These are phyloP conservation scores for Tubosaeta sp. DNA, from an alignment of 768 basidiomycete genomes.

Conservation along the genomic window DNA sequence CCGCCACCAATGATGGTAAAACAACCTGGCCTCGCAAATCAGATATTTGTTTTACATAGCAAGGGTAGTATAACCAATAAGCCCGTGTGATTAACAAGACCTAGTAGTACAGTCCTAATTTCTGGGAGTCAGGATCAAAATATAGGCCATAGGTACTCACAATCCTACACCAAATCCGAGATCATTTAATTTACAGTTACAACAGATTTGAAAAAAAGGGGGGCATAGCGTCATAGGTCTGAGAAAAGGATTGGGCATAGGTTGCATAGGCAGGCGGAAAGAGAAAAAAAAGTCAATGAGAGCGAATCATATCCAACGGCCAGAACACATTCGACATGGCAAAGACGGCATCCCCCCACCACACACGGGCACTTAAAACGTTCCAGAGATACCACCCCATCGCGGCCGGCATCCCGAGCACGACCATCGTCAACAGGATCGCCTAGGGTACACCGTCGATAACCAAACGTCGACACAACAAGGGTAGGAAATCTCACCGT, in stretches of 20 bases:
- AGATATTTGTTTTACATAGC: no score
- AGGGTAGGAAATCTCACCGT: conserved; percentile 5
- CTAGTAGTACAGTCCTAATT: no score
- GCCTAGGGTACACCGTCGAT: conserved; percentile 11
- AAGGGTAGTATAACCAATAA: no score
- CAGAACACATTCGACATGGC: neutral
- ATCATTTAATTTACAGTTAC: neutral
- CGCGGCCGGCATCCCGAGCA: conserved; percentile 15
- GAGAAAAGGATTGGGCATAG: neutral
- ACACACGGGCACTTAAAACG: conserved; percentile 1
- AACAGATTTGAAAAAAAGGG: neutral
- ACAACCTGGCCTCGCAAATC: no score
- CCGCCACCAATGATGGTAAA: no score
- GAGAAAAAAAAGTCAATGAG: neutral
- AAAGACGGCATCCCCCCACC: conserved; percentile 10
- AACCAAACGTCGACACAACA: neutral
- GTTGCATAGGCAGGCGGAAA: neutral
- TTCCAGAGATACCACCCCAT: conserved; percentile 17
- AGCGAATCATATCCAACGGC: neutral
- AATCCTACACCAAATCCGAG: neutral
- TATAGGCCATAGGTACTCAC: no score
- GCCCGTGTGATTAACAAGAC: no score
- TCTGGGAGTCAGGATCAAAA: no score
- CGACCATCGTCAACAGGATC: conserved; percentile 15
- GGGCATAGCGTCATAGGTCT: neutral